These are phyloP conservation scores for Hymenoscyphus occultus DNA, from an alignment of 2,329 filamentous ascomycete genomes.

Conservation along the genomic window DNA sequence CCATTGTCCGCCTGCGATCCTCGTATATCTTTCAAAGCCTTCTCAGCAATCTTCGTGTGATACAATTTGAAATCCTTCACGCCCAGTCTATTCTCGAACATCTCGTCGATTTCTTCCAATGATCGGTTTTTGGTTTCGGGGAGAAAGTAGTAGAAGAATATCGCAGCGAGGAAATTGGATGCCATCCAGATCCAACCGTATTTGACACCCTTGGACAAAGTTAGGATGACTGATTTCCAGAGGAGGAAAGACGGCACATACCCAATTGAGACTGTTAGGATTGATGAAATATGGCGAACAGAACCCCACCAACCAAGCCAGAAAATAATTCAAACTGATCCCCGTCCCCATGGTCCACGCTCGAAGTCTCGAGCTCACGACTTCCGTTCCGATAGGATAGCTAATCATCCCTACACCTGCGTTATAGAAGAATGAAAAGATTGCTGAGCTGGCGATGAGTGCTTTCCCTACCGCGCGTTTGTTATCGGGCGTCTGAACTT, in stretches of 20 bases:
- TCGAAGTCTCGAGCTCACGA: constrained; percentile 44
- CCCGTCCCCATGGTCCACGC: constrained; percentile 44
- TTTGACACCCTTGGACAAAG: constrained; percentile 35
- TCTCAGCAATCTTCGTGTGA: constrained; percentile 17
- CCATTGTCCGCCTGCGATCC: constrained; percentile 8
- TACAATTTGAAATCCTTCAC: constrained; percentile 17
- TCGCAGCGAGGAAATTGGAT: constrained; percentile 36
- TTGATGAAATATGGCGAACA: constrained; percentile 38
- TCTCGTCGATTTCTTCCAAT: constrained; percentile 40
- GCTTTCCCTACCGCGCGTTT: constrained; percentile 28
- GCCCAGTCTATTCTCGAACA: constrained; percentile 34
- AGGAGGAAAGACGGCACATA: constrained; percentile 28
- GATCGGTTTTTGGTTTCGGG: constrained; percentile 40
- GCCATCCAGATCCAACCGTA: constrained; percentile 41
- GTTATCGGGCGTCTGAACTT: constrained; percentile 29
- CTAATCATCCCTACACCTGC: constrained; percentile 32
- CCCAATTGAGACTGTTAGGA: constrained; percentile 38
- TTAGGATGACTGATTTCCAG: constrained; percentile 20
- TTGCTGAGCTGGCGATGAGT: constrained; percentile 35
- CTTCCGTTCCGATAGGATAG: constrained; percentile 21
- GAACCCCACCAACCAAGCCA: constrained; percentile 38
- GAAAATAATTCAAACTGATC: constrained; percentile 40
- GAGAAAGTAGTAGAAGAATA: constrained; percentile 40
- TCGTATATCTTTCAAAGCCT: constrained; percentile 20
- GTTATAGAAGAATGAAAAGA: constrained; percentile 39